A percentile compares a stretch with the other conserved stretches of the same genome.
Conservation (phyloP, 2,329 filamentous ascomycete species). For the Alternaria burnsii region DNA sequence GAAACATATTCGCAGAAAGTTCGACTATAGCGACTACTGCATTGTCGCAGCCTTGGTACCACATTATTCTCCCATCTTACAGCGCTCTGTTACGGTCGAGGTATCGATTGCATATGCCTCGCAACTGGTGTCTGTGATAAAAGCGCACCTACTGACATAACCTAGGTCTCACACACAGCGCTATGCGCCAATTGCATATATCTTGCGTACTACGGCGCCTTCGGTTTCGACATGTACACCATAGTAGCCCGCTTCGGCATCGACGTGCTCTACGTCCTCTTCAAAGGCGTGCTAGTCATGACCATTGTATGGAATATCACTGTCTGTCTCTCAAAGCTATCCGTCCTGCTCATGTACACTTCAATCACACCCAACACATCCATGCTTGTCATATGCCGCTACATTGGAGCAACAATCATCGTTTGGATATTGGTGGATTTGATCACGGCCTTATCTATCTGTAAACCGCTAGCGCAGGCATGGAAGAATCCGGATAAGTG, state of each 20-base stretch:
- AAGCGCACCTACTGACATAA: background rate
- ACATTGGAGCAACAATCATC: background rate
- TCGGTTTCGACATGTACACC: background rate
- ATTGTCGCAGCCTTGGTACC: background rate
- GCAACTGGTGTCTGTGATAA: background rate
- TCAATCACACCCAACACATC: constrained; percentile 1
- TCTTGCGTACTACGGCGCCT: background rate
- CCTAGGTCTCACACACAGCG: background rate
- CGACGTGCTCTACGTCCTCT: background rate
- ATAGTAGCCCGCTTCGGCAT: background rate
- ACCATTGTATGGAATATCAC: background rate
- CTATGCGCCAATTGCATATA: background rate
- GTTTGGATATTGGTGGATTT: background rate
- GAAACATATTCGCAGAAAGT: background rate
- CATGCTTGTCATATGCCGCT: background rate
- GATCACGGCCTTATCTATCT: background rate
- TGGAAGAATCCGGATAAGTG: background rate
- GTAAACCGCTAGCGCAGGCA: background rate
- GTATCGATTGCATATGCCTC: background rate
- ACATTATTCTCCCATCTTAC: background rate
- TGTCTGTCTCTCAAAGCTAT: background rate
- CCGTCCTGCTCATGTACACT: constrained; percentile 1
- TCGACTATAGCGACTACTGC: background rate
- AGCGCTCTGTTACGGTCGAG: background rate
- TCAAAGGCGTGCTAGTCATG: background rate